Evolutionary conservation across 768 basidiomycete genomes (phyloP), one percentile per base, ranked within the genome.

Genomic region (Hirschioporus abietinus): DNA sequence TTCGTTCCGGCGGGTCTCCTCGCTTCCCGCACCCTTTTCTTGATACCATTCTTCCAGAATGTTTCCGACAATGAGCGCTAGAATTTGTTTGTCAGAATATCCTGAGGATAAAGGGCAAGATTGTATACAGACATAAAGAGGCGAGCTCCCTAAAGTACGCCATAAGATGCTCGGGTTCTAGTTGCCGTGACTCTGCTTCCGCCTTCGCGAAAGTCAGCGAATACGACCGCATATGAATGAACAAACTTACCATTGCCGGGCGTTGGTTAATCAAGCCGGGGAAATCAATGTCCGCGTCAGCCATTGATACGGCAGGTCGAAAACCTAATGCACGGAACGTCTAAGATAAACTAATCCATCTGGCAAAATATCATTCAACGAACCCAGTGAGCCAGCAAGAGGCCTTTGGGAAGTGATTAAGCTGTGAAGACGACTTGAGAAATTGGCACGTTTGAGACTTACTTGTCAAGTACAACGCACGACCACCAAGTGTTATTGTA

Each of bases 391-490:
- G 20, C 6, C 4, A 3, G 42, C 42, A 52, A 52, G 42, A 52
- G 12, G 12, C 12, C 42, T 52, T 15, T 52, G 20, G 15, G 20
- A 52, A 12, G 12, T 52, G 42, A 52, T 52, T 52, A 12, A 52
- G 42, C 20, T 52, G 3, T 15, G 42, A 15, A 20, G 4, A 6
- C 42, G 42, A 15, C 3, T 52, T 20, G 42, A 1, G 20, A 15
- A 52, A 52, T 15, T 52, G 12, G 4, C 20, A 52, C 12, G 42
- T 20, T 82, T 66, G 88, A 90, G 60, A 92, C 86, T 75, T 91
- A 93, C 70, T 88, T 87, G 74, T 93, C 90, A 83, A 93, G 84
- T 42, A 90, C 77, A 42, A 91, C 84, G 74, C 92, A 93, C 34
- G 85, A 86, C 78, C 86, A 90, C 91, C 91, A 93, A 25, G 92